Percentiles rank a stretch among this genome's conserved stretches.
phyloP scores from a whole-genome alignment of 257 asterid genomes.

The Penstemon newberryi region DNA sequence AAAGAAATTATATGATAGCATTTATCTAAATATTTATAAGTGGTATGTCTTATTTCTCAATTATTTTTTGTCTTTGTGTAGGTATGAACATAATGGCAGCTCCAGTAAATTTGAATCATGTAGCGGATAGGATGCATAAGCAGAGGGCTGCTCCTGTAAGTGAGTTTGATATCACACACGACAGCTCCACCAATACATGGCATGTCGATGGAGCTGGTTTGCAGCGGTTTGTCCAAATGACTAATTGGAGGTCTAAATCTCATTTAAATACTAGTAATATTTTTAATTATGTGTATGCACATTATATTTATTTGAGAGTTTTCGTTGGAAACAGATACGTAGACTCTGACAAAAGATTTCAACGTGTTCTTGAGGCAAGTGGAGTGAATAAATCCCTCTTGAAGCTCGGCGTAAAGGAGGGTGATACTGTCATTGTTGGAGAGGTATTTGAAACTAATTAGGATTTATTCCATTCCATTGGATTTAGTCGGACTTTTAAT shows the following conservation, averaged over 20 bases:
- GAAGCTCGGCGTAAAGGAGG: constrained; percentile 90
- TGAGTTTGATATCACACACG: constrained; percentile 78
- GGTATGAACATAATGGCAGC: constrained; percentile 27
- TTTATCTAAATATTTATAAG: too few species aligned
- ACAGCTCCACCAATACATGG: constrained; percentile 56
- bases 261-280: background rate
- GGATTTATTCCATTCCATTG: too few species aligned
- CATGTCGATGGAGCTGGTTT: constrained; percentile 79
- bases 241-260: constrained; percentile 86
- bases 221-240: constrained; percentile 96
- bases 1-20: background rate
- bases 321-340: constrained; percentile 58
- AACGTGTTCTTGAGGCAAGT: constrained; percentile 86
- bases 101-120: constrained; percentile 51
- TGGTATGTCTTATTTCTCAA: constrained; percentile 3
- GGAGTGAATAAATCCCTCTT: constrained; percentile 83
- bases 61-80: constrained; percentile 27
- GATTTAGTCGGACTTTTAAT: too few species aligned
- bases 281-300: background rate
- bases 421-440: constrained; percentile 87
- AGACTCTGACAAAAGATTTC: constrained; percentile 89
- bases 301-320: constrained; percentile 15
- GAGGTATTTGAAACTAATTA: constrained; percentile 44
- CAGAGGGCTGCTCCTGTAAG: constrained; percentile 68
- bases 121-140: constrained; percentile 72